Evolutionary conservation across 805 yeast genomes (phyloP).

Genomic region (Kuraishia capsulata): DNA sequence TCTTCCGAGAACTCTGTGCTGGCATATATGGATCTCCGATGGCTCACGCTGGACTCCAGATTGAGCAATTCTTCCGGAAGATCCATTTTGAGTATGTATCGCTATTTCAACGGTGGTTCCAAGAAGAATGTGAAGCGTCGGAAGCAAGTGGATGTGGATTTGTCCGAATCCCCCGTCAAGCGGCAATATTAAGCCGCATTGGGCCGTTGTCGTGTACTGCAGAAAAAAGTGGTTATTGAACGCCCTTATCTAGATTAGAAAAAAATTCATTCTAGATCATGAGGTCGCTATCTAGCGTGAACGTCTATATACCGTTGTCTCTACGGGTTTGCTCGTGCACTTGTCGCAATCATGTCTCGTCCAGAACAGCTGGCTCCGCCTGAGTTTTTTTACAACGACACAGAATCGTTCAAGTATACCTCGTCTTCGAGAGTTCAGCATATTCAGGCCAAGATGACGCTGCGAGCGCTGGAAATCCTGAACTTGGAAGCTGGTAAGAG

Average conservation of each 20-base stretch:
- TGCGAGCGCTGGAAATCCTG: conserved; percentile 81
- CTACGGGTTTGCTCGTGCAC: too few relatives aligned
- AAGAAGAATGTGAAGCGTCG: too few relatives aligned
- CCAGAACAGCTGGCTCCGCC: conserved; percentile 97
- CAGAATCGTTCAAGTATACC: conserved; percentile 86
- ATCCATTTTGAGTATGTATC: background rate
- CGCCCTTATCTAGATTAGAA: too few relatives aligned
- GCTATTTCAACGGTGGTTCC: too few relatives aligned
- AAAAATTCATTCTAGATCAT: too few relatives aligned
- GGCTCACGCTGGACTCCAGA: background rate
- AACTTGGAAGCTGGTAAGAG: conserved; percentile 56
- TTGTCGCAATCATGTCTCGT: conserved; percentile 94
- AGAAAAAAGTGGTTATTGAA: conserved; percentile 9
- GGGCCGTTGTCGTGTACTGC: conserved; percentile 15
- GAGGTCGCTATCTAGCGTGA: too few relatives aligned
- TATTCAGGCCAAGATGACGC: conserved; percentile 96
- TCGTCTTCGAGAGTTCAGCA: conserved; percentile 94
- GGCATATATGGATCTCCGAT: conserved; percentile 2
- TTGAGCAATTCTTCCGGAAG: background rate
- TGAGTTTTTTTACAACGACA: conserved; percentile 86
- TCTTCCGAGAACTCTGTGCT: conserved; percentile 3
- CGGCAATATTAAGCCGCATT: too few relatives aligned
- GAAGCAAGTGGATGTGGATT: too few relatives aligned
- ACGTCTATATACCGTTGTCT: too few relatives aligned
- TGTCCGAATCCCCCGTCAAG: too few relatives aligned